A percentile compares a stretch with the other conserved stretches of the same genome.
Conservation (phyloP, 1,284 basidiomycete genomes). For the Cryptococcus sp. region DNA sequence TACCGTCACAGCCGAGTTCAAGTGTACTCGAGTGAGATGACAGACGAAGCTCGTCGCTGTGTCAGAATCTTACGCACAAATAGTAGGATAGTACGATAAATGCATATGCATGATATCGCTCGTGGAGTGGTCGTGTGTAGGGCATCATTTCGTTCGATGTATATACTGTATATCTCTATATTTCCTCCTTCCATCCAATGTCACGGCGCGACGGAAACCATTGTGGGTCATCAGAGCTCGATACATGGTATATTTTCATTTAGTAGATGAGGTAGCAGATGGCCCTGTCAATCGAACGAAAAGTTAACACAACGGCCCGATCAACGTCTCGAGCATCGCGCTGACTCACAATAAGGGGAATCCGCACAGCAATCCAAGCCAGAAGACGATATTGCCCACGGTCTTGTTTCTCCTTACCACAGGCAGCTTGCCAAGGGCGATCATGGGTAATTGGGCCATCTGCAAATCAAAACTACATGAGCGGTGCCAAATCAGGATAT, state of each 20-base stretch:
- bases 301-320: background rate
- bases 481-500: background rate
- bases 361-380: slow-evolving; percentile 78
- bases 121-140: no score
- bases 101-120: background rate
- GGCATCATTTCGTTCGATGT: no score
- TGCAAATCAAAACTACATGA: slow-evolving; percentile 44
- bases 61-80: no score
- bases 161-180: no score
- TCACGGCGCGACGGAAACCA: no score
- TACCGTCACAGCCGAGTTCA: no score
- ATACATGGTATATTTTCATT: no score
- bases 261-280: slow-evolving; percentile 27
- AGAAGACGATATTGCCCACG: slow-evolving; percentile 77
- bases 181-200: no score
- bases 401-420: slow-evolving; percentile 75
- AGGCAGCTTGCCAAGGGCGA: slow-evolving; percentile 74
- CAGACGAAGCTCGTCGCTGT: no score
- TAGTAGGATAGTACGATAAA: background rate
- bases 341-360: slow-evolving; percentile 88
- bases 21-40: no score
- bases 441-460: slow-evolving; percentile 91
- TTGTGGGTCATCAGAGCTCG: no score
- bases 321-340: background rate
- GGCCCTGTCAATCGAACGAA: slow-evolving; percentile 6